phyloP scores from a whole-genome alignment of 352 stramenopile species.

The Pythium grandisporangium region DNA sequence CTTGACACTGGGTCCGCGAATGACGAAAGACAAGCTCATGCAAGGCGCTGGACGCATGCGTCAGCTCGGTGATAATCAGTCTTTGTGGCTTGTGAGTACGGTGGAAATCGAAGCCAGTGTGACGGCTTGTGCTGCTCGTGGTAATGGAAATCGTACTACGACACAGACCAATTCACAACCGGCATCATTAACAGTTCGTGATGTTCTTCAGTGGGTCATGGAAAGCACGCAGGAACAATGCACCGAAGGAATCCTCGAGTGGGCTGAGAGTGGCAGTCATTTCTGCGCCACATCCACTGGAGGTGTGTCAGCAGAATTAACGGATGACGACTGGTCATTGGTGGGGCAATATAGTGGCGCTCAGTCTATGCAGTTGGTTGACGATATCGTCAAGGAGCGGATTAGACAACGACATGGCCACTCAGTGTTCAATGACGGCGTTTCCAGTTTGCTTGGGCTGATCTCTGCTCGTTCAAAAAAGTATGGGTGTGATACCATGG shows the following conservation, averaged over 20 bases:
- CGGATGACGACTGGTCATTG: conserved; percentile 31
- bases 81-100: conserved; percentile 57
- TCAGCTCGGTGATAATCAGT: conserved; percentile 62
- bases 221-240: conserved; percentile 72
- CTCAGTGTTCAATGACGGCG: conserved; percentile 1
- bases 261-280: conserved; percentile 69
- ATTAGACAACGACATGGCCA: conserved; percentile 9
- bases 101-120: conserved; percentile 56
- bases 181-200: too few species aligned
- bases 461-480: background rate
- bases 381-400: conserved; percentile 15
- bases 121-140: conserved; percentile 1
- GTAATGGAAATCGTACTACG: conserved; percentile 14
- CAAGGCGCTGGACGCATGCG: conserved; percentile 84
- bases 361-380: conserved; percentile 19
- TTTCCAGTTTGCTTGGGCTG: background rate
- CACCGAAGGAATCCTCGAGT: conserved; percentile 60
- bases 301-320: conserved; percentile 6
- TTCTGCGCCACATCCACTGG: conserved; percentile 22
- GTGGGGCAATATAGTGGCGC: conserved; percentile 24
- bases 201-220: conserved; percentile 83
- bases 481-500: background rate
- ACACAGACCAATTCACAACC: too few species aligned
- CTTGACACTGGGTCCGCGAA: conserved; percentile 73
- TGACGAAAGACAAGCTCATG: conserved; percentile 92